Evolutionary conservation across 164 flowering plant species (phyloP).

Genomic region (Pachysandra terminalis): DNA sequence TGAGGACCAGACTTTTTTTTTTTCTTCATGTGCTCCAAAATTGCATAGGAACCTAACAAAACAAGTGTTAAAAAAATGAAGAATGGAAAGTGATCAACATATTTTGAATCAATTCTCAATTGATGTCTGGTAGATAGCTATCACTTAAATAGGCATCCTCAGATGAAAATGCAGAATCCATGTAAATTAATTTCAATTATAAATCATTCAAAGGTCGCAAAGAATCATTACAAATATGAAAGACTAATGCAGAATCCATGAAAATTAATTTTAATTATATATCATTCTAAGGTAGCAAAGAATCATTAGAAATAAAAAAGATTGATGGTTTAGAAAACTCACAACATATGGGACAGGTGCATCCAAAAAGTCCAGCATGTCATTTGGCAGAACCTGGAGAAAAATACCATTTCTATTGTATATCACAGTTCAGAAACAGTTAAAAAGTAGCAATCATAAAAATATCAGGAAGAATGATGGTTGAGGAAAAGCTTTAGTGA

Average conservation of each 20-base stretch:
- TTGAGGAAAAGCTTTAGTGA: not conserved
- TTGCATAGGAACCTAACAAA: too few species aligned
- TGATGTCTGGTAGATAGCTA: not conserved
- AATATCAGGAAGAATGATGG: not conserved
- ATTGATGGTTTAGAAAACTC: slow-evolving; percentile 29
- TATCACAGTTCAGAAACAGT: not conserved
- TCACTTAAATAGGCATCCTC: not conserved
- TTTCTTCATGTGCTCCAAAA: too few species aligned
- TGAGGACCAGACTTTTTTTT: too few species aligned
- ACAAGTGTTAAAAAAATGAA: too few species aligned
- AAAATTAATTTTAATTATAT: too few species aligned
- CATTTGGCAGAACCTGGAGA: slow-evolving; percentile 91
- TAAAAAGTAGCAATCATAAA: slow-evolving; percentile 3
- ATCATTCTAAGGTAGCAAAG: not conserved
- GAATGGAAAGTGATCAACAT: not conserved
- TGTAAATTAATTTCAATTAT: too few species aligned
- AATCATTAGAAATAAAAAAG: not conserved
- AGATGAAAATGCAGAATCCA: not conserved
- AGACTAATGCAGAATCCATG: too few species aligned
- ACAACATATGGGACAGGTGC: slow-evolving; percentile 98
- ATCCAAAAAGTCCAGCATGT: slow-evolving; percentile 98
- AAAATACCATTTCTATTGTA: not conserved
- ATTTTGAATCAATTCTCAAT: not conserved
- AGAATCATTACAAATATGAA: not conserved
- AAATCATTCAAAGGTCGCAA: not conserved